phyloP scores from a whole-genome alignment of 768 basidiomycete genomes.

The Phlebiopsis flavidoalba region DNA sequence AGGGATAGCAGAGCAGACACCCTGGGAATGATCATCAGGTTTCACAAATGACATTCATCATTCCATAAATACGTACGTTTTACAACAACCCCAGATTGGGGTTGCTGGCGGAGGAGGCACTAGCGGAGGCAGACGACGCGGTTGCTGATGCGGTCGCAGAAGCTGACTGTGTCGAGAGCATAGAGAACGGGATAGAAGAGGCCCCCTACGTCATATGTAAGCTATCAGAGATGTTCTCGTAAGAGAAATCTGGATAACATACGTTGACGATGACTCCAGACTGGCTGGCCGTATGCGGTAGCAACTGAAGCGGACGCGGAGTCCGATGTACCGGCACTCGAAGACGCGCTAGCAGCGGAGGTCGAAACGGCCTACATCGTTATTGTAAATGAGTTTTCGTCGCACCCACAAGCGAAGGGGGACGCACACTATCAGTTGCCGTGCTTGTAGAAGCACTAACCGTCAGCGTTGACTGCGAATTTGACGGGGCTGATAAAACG shows the following conservation, averaged over 20 bases:
- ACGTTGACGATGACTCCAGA: conserved; percentile 4
- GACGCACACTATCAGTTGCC: conserved; percentile 5
- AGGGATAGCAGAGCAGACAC: conserved; percentile 19
- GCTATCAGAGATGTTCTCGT: background rate
- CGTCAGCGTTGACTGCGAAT: conserved; percentile 10
- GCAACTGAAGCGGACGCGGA: conserved; percentile 21
- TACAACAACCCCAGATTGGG: background rate
- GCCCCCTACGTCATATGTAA: background rate
- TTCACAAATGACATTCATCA: conserved; percentile 9
- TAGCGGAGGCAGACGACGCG: conserved; percentile 1
- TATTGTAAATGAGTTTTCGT: background rate
- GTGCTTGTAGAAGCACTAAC: conserved; percentile 10
- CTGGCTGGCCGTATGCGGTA: conserved; percentile 14
- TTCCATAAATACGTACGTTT: background rate
- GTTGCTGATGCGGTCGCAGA: conserved; percentile 8
- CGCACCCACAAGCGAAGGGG: background rate
- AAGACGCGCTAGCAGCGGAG: conserved; percentile 7
- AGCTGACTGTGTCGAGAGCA: conserved; percentile 11
- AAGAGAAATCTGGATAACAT: background rate
- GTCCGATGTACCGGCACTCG: conserved; percentile 3
- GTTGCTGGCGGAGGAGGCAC: background rate
- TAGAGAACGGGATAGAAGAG: conserved; percentile 1
- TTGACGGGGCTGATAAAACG: background rate
- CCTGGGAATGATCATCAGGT: conserved; percentile 1
- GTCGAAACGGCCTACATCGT: conserved; percentile 5